Base-by-base conservation (phyloP, 768 basidiomycete species). In the Leccinum truebloodii region DNA sequence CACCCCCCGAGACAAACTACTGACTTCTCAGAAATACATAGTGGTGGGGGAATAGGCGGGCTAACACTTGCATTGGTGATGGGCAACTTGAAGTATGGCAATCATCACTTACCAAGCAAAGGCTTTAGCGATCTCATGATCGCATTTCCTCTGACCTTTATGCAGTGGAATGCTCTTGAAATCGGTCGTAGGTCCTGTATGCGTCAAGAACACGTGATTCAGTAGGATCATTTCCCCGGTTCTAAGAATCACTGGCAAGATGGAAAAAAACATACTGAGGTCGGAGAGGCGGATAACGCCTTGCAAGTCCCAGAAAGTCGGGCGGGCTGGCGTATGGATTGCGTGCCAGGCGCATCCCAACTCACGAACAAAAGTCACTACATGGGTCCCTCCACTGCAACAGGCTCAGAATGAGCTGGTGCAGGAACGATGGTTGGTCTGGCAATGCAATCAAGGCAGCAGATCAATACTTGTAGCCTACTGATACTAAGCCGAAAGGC, bases 101-200 rank as follows among this genome's bases (percentile, higher is more conserved):
- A 24, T 24, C 24, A 26, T 26, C 26, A 26, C 3, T 26, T 4
- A 26, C 26, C 4, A 26, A 26, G 26, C 26, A 26, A 26, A 26
- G 4, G 4, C 4, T 26, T 26, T 26, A 26, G 26, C 10, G 32
- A 32, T 20, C 37, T 28, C 24, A 3, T 24, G 24, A 24, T 24
- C 24, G 2, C 58, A 52, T 28, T 46, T 54, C 1, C 26, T 61
- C 63, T 65, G 34, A 90, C 92, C 89, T 82, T 71, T 92, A 86
- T 3, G 90, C 86, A 24, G 24, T 1, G 71, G 70, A n/a, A 84
- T 80, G 68, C 89, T 79, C 66, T 87, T 83, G 70, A 94, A 98
- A 71, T 96, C 84, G 59, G 96, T 88, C 0, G 80, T 81, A 20
- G 72, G 61, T 7, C 72, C 74, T 50, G 24, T 24, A 24, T 49